A percentile compares a stretch with the other conserved stretches of the same genome.
Conservation (phyloP, 2,329 filamentous ascomycete genomes). For the Bimuria novae-zelandiae region DNA sequence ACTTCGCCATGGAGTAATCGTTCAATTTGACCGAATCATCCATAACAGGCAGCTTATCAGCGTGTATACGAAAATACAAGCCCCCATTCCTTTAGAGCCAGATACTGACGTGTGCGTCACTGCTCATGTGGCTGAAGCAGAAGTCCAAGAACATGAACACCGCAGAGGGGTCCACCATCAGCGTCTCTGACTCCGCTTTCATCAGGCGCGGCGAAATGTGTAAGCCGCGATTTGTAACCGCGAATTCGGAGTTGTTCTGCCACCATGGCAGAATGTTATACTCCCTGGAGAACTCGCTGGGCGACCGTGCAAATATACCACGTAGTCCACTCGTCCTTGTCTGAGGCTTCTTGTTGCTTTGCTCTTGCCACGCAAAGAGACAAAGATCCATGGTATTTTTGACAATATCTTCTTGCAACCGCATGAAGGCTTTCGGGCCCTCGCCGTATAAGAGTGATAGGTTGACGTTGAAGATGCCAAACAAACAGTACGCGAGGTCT, state of each 20-base stretch:
- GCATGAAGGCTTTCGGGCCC: slow-evolving; percentile 23
- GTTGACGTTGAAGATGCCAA: slow-evolving; percentile 30
- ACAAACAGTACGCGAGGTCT: slow-evolving; percentile 23
- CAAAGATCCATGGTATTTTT: slow-evolving; percentile 3
- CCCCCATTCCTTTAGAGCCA: background rate
- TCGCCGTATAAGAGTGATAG: slow-evolving; percentile 37
- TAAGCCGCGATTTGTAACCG: slow-evolving; percentile 3
- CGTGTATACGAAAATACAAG: background rate
- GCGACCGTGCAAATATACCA: slow-evolving; percentile 2
- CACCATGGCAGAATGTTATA: background rate
- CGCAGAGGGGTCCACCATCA: too few relatives aligned
- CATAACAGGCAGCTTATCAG: background rate
- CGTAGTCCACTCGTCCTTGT: background rate
- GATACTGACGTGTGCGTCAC: too few relatives aligned
- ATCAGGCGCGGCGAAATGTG: background rate
- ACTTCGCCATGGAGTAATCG: too few relatives aligned
- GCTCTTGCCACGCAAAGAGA: slow-evolving; percentile 6
- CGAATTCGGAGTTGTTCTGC: background rate
- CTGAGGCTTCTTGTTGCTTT: background rate
- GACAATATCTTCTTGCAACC: slow-evolving; percentile 24
- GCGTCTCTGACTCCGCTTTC: background rate
- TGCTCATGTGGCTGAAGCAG: background rate
- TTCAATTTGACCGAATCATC: too few relatives aligned
- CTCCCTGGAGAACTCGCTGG: background rate
- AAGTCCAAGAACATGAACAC: background rate